phyloP scores from a whole-genome alignment of 169 alveolate species.

The Plasmodium fragile region DNA sequence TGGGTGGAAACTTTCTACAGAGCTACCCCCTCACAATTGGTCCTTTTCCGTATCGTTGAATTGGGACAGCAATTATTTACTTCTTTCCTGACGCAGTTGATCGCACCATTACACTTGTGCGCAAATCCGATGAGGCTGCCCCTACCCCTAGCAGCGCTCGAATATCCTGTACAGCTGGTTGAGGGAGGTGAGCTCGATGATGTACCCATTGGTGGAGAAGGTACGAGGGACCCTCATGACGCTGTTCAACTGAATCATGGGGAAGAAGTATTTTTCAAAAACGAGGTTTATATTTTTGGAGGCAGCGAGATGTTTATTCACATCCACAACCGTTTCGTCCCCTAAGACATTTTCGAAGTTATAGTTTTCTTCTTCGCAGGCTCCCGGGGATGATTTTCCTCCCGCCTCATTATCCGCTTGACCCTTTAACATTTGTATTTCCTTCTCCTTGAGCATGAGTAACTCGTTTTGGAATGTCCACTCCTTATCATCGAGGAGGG shows the following conservation, averaged over 20 bases:
- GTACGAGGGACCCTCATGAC: conserved; percentile 47
- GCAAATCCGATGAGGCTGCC: not conserved
- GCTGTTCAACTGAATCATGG: conserved; percentile 62
- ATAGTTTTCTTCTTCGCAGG: not conserved
- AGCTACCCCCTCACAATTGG: not conserved
- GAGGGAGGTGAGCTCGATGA: conserved; percentile 77
- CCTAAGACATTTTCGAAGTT: conserved; percentile 35
- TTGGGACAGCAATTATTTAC: not conserved
- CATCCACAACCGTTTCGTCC: conserved; percentile 55
- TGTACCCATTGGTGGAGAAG: conserved; percentile 53
- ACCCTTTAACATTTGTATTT: conserved; percentile 1
- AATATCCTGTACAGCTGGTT: conserved; percentile 78
- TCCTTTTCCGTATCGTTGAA: not conserved
- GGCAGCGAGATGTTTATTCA: conserved; percentile 47
- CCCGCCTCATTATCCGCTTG: not conserved
- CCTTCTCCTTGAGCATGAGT: conserved; percentile 42
- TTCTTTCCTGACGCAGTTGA: not conserved
- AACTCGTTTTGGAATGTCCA: conserved; percentile 69
- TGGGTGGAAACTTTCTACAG: not conserved
- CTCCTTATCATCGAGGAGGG: conserved; percentile 20
- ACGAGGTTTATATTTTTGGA: conserved; percentile 66
- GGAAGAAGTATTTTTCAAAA: conserved; percentile 66
- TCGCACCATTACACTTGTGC: not conserved
- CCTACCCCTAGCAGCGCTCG: conserved; percentile 74
- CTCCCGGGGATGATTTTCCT: not conserved